Percentiles rank a stretch among this genome's conserved stretches.
Evolutionary conservation across 768 basidiomycete genomes (phyloP).

Genomic region (Psilocybe cyanescens): DNA sequence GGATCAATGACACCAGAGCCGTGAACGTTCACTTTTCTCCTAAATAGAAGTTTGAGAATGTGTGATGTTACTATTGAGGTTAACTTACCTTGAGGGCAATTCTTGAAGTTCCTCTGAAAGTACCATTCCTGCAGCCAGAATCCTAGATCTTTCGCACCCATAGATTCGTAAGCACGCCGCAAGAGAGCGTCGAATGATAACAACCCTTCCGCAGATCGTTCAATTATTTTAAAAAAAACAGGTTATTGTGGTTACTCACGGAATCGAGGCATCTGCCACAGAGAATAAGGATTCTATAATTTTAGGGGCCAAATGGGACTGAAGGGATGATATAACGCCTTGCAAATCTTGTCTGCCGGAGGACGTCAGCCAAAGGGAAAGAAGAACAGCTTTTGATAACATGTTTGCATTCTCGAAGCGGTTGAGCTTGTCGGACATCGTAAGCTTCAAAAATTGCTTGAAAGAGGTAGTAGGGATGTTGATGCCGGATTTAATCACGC

Average conservation of each 20-base stretch:
- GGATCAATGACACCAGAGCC: constrained; percentile 53
- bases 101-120: constrained; percentile 47
- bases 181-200: constrained; percentile 65
- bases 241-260: constrained; percentile 36
- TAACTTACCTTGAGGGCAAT: constrained; percentile 60
- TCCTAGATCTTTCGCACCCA: constrained; percentile 60
- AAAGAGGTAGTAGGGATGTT: constrained; percentile 60
- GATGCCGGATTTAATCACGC: constrained; percentile 67
- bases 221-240: background rate
- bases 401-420: constrained; percentile 46
- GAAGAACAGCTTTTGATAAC: constrained; percentile 57
- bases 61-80: background rate
- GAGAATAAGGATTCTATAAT: constrained; percentile 41
- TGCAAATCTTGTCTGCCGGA: constrained; percentile 65
- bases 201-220: constrained; percentile 31
- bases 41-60: constrained; percentile 26
- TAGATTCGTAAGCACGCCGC: constrained; percentile 65
- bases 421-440: constrained; percentile 36
- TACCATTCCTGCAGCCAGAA: constrained; percentile 52
- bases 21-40: constrained; percentile 51
- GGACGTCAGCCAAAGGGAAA: constrained; percentile 65
- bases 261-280: constrained; percentile 28
- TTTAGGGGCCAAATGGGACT: constrained; percentile 43
- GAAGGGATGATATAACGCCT: constrained; percentile 48
- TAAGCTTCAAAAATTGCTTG: constrained; percentile 46